These are phyloP conservation scores for Ephemerocybe angulata DNA, from an alignment of 768 basidiomycete genomes.

Conservation along the genomic window DNA sequence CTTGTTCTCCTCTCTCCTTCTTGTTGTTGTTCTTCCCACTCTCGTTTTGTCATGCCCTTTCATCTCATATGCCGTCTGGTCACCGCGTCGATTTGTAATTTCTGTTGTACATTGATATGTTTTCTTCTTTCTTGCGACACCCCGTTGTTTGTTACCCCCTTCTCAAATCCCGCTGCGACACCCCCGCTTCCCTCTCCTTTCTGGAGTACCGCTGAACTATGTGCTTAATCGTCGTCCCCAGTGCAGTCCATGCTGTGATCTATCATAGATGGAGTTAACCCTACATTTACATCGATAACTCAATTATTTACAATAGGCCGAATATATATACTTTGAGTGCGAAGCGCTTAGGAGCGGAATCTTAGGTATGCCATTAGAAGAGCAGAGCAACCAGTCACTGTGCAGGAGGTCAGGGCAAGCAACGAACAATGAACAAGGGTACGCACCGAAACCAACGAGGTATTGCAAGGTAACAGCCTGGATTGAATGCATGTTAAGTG, in stretches of 20 bases:
- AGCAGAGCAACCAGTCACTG: constrained; percentile 84
- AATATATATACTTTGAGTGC: too few species aligned
- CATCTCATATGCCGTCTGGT: neutral
- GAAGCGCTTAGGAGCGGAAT: constrained; percentile 48
- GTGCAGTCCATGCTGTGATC: too few species aligned
- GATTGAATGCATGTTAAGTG: neutral
- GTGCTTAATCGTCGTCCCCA: neutral
- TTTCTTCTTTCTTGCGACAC: neutral
- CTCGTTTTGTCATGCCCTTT: neutral
- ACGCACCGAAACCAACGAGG: constrained; percentile 80
- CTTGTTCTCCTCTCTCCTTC: too few species aligned
- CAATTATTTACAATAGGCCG: too few species aligned
- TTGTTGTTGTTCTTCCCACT: too few species aligned
- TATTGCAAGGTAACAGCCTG: constrained; percentile 86
- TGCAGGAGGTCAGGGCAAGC: constrained; percentile 10
- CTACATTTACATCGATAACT: too few species aligned
- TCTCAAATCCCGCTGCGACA: too few species aligned
- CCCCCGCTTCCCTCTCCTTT: too few species aligned
- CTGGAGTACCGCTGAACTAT: too few species aligned
- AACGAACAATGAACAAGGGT: neutral
- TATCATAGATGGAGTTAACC: too few species aligned
- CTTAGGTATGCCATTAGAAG: constrained; percentile 85
- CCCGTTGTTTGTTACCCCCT: neutral
- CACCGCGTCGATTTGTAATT: neutral
- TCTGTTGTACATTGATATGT: neutral